A percentile compares a stretch with the other conserved stretches of the same genome.
Evolutionary conservation across 176 grass and related monocot genomes (phyloP).

Genomic region (Bolboschoenus planiculmis): DNA sequence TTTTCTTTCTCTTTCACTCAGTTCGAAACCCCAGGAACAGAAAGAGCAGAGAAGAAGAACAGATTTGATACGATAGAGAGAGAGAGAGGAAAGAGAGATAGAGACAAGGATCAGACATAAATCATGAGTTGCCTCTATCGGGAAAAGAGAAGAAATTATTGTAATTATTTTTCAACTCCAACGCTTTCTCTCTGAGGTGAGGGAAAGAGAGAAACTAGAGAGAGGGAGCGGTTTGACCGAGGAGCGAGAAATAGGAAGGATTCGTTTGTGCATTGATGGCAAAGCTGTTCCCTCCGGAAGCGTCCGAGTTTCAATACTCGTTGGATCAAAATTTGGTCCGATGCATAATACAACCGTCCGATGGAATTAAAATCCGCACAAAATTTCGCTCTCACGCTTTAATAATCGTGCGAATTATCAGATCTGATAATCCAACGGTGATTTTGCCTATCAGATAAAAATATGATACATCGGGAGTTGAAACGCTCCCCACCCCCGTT

Average conservation of each 20-base stretch:
- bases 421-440: too few relatives aligned
- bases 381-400: too few relatives aligned
- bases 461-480: too few relatives aligned
- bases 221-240: slow-evolving; percentile 60
- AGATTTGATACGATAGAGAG: slow-evolving; percentile 16
- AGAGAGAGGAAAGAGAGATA: slow-evolving; percentile 10
- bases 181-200: slow-evolving; percentile 24
- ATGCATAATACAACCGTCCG: too few relatives aligned
- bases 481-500: too few relatives aligned
- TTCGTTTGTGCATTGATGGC: slow-evolving; percentile 42
- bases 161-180: slow-evolving; percentile 15
- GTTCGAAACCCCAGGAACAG: slow-evolving; percentile 23
- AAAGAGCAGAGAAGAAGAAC: slow-evolving; percentile 22
- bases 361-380: too few relatives aligned
- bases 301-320: too few relatives aligned
- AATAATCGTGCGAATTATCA: too few relatives aligned
- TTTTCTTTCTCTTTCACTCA: slow-evolving; percentile 16
- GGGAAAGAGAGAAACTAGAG: slow-evolving; percentile 20
- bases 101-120: slow-evolving; percentile 37
- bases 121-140: slow-evolving; percentile 28
- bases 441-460: too few relatives aligned
- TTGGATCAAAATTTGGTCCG: too few relatives aligned
- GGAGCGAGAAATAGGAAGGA: slow-evolving; percentile 36
- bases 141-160: slow-evolving; percentile 29
- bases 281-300: slow-evolving; percentile 26